Base-by-base conservation (phyloP, 192 early-diverging fungal genomes). In the Anaeromyces robustus region DNA sequence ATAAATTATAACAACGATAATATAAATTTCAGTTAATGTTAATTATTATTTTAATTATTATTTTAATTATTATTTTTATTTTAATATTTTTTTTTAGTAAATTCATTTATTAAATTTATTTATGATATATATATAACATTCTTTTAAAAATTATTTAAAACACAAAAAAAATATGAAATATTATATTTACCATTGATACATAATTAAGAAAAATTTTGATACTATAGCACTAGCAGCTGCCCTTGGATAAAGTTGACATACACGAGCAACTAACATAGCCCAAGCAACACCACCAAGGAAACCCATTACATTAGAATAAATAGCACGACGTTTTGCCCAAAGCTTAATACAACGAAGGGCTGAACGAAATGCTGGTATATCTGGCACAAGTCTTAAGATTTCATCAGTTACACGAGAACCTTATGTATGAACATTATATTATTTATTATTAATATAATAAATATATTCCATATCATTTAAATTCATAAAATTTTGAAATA, bases 261-360 rank as follows among this genome's bases (percentile, higher is more conserved):
- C 92, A 30, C 96, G 86, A 30, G 96, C 97, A 22, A 97, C 95
- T 22, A 95, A 86, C 93, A 99, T 98, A 11, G 97, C 96, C 97
- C 97, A 99, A 7, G 96, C 95, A 68, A 99, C 94, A 84, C 97
- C 97, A 79, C 97, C 97, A 86, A 99, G 90, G 84, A 99, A 99
- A 29, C 97, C 97, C 91, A 97, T 92, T 6, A 96, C 93, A 85
- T 99, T 99, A 7, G 95, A 95, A 84, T 97, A 99, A 78, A 99
- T 91, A 0, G 94, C 95, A 28, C 95, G 90, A 30, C 88, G 89
- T 84, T 98, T 96, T 43, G 97, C 97, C 97, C 97, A 99, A 77
- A 96, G 83, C 86, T 99, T 99, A 78, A 99, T 92, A 83, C 94
- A 96, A 30, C 97, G 89, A 32, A 98, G 87, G 4, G 97, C 96